Evolutionary conservation across 495 filamentous ascomycete species (phyloP), one percentile per base, ranked within the genome.

Genomic region (Xylaria grammica): DNA sequence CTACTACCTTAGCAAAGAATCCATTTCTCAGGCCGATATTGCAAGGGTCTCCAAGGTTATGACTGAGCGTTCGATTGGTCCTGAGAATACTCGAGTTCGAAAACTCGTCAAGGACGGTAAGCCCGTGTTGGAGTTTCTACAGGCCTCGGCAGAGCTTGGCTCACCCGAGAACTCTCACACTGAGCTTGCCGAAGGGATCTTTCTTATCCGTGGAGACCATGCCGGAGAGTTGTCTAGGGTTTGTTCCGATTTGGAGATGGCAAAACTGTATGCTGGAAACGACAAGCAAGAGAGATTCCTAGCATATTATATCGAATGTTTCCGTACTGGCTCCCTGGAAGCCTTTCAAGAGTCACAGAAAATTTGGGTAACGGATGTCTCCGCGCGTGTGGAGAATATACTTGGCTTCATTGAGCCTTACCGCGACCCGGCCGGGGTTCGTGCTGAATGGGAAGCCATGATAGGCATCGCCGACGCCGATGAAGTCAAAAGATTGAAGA

Each of bases 401-500:
- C 70, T 82, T 62, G 81, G 80, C 1, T 83, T 84, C 62, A 72
- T 84, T 1, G 81, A 84, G 59, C 75, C 81, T 20, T 83, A 85
- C 62, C 68, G 79, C 30, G 82, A 84, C 65, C 81, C 81, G 2
- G 63, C 72, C 45, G 80, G 80, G 20, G 75, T 76, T 7, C 68
- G 81, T 34, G 69, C 73, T n/a, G 81, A 82, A 60, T 84, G 76
- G 48, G 81, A 83, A 70, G 80, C 75, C 3, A 60, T 83, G 8
- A 77, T 84, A 9, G 77, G 71, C 52, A 67, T 86, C 83, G 56
- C 90, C 91, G 71, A 83, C 65, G 69, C 88, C 67, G 89, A 91
- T 67, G 85, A 89, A 7, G 92, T 89, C 6, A 77, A 78, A 24
- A 87, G 86, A n/a, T 91, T 93, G 61, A 84, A 83, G 5, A 85